Base-by-base conservation (phyloP, 306 rosid genomes). In the Quercus wislizeni region DNA sequence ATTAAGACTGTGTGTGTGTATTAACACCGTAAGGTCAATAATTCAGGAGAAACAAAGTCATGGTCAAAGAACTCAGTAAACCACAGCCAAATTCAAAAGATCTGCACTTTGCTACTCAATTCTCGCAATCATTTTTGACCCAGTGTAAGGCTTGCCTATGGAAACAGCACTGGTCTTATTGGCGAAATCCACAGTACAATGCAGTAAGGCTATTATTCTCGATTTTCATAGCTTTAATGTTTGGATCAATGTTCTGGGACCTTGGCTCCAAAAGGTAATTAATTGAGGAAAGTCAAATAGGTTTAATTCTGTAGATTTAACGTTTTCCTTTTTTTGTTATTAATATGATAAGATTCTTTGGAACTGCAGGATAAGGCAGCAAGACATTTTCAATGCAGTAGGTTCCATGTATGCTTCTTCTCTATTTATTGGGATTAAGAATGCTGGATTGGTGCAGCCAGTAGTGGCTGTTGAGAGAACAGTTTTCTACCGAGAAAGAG, bases 391-490 rank as follows among this genome's bases (percentile, higher is more conserved):
- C 21, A 91, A 93, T 81, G 93, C 94, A 31, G 86, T 91, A 90
- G 98, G 97, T 10, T 90, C 93, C 33, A 91, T 93, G 94, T 93
- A 93, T 62, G 89, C 86, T 28, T 87, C 98, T 73, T 85, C 90
- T 3, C 83, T 90, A 59, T 93, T 91, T 87, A 84, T 91, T 10
- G 98, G 98, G 25, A 78, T 82, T 55, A 93, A 89, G 75, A 93
- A 93, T 73, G 84, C 92, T 8, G 62, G 75, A 19, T 73, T 97
- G 12, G 92, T 93, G 63, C 97, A 89, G 84, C 97, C 97, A 41
- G 90, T 93, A 68, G 91, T 93, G 77, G 87, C 87, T 78, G 83
- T 91, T 83, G 98, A 93, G 82, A 91, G 98, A 88, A 87, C 94
- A 28, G 98, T 93, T 20, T 93, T 90, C 78, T 91, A 91, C 61